Evolutionary conservation across 2,329 filamentous ascomycete species (phyloP).

Genomic region (Curvularia hawaiiensis): DNA sequence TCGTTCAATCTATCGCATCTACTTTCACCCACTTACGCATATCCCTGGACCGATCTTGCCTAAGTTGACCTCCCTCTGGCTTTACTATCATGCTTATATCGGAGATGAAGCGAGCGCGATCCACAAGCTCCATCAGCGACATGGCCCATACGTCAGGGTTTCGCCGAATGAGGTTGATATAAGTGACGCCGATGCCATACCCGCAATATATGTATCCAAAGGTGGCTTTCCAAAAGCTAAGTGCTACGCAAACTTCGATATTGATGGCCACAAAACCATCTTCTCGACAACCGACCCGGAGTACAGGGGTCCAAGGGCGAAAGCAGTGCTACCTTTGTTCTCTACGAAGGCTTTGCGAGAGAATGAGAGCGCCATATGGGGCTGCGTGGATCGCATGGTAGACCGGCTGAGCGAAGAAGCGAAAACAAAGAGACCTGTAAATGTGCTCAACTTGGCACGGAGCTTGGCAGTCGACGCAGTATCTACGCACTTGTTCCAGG

Average conservation of each 20-base stretch:
- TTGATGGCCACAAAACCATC: conserved; percentile 60
- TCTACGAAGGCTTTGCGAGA: conserved; percentile 52
- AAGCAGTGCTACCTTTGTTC: conserved; percentile 58
- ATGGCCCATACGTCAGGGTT: conserved; percentile 34
- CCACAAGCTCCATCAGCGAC: conserved; percentile 27
- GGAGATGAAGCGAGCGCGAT: conserved; percentile 34
- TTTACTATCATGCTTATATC: conserved; percentile 37
- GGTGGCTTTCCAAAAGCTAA: conserved; percentile 60
- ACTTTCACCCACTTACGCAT: conserved; percentile 29
- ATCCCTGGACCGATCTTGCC: conserved; percentile 32
- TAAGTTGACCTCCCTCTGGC: conserved; percentile 33
- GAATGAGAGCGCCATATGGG: conserved; percentile 48
- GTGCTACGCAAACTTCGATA: conserved; percentile 62
- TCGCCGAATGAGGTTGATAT: conserved; percentile 37
- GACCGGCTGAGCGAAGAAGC: conserved; percentile 46
- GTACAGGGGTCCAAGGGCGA: conserved; percentile 53
- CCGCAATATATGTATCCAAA: conserved; percentile 57
- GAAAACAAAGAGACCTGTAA: conserved; percentile 42
- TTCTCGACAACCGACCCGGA: conserved; percentile 55
- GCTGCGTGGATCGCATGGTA: conserved; percentile 52
- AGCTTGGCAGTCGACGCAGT: conserved; percentile 61
- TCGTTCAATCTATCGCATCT: conserved; percentile 29
- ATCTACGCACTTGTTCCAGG: conserved; percentile 59
- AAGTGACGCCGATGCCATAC: conserved; percentile 47
- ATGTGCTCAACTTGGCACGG: conserved; percentile 57